phyloP scores from a whole-genome alignment of 306 rosid genomes.

The Parietaria judaica region DNA sequence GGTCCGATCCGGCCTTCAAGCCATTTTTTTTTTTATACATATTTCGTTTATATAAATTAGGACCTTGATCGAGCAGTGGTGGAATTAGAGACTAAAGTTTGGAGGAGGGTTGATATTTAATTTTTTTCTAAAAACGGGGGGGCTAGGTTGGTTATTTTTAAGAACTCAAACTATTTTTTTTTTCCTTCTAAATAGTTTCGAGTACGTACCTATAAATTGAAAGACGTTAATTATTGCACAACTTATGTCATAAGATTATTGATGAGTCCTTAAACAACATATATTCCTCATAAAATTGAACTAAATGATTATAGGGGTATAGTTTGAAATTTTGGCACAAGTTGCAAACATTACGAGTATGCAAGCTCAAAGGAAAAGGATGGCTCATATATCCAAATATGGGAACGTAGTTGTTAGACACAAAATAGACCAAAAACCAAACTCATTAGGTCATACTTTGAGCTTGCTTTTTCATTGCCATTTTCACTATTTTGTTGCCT shows the following conservation, averaged over 20 bases:
- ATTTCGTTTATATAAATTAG: too few relatives aligned
- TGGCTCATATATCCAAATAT: neutral
- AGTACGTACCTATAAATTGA: neutral
- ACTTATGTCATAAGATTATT: neutral
- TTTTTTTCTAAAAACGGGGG: too few relatives aligned
- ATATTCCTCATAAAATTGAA: neutral
- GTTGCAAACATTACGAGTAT: neutral
- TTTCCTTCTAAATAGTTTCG: neutral
- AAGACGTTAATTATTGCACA: neutral
- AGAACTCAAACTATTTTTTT: neutral
- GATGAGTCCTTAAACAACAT: too few relatives aligned
- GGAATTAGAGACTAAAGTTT: too few relatives aligned
- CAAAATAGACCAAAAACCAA: neutral
- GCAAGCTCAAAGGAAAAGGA: neutral
- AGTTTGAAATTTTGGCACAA: neutral
- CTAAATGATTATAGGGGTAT: neutral
- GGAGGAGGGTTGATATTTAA: too few relatives aligned
- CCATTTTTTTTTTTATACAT: too few relatives aligned
- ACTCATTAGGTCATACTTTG: neutral
- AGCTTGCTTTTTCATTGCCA: too few relatives aligned
- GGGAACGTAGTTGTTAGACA: conserved; percentile 15
- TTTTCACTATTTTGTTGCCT: neutral
- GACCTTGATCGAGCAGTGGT: too few relatives aligned
- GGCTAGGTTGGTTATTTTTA: too few relatives aligned
- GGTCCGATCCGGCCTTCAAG: too few relatives aligned